A percentile compares a stretch with the other conserved stretches of the same genome.
Conservation (phyloP, 73 alveolate species). For the Uronychia setigera region DNA sequence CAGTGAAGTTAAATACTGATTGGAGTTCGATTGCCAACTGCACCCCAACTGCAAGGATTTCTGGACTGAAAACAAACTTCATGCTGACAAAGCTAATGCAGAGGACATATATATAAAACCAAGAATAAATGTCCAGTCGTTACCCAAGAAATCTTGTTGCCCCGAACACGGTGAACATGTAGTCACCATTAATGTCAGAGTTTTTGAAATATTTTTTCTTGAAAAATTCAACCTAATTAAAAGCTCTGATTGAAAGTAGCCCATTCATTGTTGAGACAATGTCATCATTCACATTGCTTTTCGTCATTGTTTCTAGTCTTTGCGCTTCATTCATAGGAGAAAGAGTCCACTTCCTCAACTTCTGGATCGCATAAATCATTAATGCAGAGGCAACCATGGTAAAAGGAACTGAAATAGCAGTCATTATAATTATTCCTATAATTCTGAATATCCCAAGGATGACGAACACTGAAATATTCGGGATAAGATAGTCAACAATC, state of each 20-base stretch:
- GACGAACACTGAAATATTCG: not conserved
- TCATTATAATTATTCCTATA: not conserved
- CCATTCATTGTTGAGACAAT: not conserved
- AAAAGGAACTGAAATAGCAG: not conserved
- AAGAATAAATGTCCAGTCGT: not conserved
- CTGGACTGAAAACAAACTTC: not conserved
- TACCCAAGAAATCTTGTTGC: not conserved
- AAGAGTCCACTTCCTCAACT: not conserved
- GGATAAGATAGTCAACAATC: not conserved
- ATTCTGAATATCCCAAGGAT: not conserved
- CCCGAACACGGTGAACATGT: not conserved
- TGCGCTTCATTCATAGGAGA: not conserved
- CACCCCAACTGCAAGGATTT: not conserved
- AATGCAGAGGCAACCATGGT: not conserved
- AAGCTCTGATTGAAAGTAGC: constrained; percentile 3
- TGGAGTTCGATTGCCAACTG: not conserved
- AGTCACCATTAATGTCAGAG: not conserved
- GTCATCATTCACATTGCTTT: not conserved
- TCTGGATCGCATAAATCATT: not conserved
- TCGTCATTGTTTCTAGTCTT: not conserved
- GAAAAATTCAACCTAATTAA: not conserved
- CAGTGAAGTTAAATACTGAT: not conserved
- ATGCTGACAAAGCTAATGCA: not conserved
- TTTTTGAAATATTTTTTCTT: not conserved
- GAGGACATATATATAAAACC: not conserved